Evolutionary conservation across 192 early-diverging fungal genomes (phyloP), one percentile per base, ranked within the genome.

Genomic region (Backusella liffmaniae): DNA sequence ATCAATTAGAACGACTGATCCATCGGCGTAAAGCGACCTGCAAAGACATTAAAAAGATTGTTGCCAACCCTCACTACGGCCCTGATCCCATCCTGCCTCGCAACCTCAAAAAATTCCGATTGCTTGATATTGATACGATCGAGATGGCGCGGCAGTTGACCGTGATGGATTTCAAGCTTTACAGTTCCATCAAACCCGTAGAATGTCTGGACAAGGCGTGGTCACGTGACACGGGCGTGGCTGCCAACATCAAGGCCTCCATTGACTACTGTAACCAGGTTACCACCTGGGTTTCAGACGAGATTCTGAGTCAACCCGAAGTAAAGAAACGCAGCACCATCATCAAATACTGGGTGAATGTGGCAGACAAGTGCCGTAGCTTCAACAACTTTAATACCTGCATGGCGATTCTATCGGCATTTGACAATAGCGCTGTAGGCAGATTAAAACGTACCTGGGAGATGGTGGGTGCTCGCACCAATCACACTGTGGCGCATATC

Each of bases 81-180:
- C 96, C 97, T n/a, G 72, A 87, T 15, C 92, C 98, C 2, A 94
- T 96, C 65, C 80, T 95, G 37, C 96, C 97, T 5, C 89, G 91
- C 71, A 93, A 91, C 73, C 76, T 96, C 41, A 90, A 92, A 72
- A 87, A 88, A 26, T 84, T 99, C 81, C 89, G 85, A 72, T 86
- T 99, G 44, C 77, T 96, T 82, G 97, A 99, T 73, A 77, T 99
- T 49, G 94, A 98, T 77, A 91, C 98, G 4, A 82, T 93, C 46
- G 98, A 99, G 83, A 84, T 98, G 36, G 97, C 96, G 0, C 91
- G 98, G 23, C 98, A 99, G 84, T 85, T 99, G 76, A 99, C 98
- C 4, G 85, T 99, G 72, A 91, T 96, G 86, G 96, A 97, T 77
- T 91, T 88, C 30, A 90, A 87, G 36, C 80, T 93, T 29, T 99